phyloP scores from a whole-genome alignment of 768 basidiomycete genomes.

The Tricholoma bakamatsutake region DNA sequence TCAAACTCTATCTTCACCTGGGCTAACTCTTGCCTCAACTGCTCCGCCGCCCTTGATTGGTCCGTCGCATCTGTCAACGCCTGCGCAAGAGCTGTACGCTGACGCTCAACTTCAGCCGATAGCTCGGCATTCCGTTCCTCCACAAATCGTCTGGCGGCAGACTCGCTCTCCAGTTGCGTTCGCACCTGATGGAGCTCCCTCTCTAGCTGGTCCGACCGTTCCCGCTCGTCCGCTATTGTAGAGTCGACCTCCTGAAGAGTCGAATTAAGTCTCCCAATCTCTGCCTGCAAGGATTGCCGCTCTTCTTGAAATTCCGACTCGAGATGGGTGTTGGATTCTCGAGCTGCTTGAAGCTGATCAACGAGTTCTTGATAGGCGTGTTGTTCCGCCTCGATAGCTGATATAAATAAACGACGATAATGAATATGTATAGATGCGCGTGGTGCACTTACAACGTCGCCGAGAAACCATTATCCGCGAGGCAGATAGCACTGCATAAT shows the following conservation, averaged over 20 bases:
- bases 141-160: slow-evolving; percentile 51
- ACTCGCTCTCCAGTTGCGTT: slow-evolving; percentile 59
- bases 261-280: slow-evolving; percentile 48
- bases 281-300: slow-evolving; percentile 45
- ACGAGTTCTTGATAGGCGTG: slow-evolving; percentile 67
- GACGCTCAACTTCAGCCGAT: slow-evolving; percentile 47
- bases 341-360: slow-evolving; percentile 56
- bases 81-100: slow-evolving; percentile 44
- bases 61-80: slow-evolving; percentile 68
- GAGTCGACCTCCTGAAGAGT: slow-evolving; percentile 36
- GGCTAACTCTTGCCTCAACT: slow-evolving; percentile 54
- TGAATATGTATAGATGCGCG: background rate
- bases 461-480: slow-evolving; percentile 66
- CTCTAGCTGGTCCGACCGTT: slow-evolving; percentile 51
- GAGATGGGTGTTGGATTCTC: slow-evolving; percentile 50
- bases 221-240: slow-evolving; percentile 37
- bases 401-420: slow-evolving; percentile 4
- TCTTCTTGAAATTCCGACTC: slow-evolving; percentile 58
- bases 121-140: slow-evolving; percentile 62
- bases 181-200: slow-evolving; percentile 59
- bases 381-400: slow-evolving; percentile 72
- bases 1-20: slow-evolving; percentile 59
- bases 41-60: slow-evolving; percentile 54
- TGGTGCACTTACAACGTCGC: slow-evolving; percentile 55
- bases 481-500: slow-evolving; percentile 59